phyloP scores from a whole-genome alignment of 176 grass and related monocot species.

The Cenchrus purpureus region DNA sequence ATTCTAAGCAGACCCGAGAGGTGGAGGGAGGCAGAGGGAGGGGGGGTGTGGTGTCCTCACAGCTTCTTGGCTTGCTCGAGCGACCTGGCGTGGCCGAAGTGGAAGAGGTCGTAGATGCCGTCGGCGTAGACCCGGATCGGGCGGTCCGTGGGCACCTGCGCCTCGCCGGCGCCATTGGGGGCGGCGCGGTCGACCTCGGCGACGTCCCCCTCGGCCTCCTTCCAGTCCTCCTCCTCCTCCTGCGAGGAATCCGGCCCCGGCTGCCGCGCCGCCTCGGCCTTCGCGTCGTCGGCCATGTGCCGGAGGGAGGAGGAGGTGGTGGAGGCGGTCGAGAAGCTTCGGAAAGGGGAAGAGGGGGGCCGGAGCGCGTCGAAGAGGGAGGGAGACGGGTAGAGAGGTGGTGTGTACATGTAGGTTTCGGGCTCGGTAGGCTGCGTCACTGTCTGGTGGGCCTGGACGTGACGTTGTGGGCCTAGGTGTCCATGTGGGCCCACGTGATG shows the following conservation, averaged over 20 bases:
- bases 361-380: background rate
- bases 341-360: background rate
- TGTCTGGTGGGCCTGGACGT: background rate
- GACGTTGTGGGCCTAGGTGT: background rate
- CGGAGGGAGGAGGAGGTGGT: background rate
- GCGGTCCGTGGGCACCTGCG: constrained; percentile 43
- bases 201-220: constrained; percentile 56
- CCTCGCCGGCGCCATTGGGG: constrained; percentile 18
- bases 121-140: constrained; percentile 88
- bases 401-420: constrained; percentile 23
- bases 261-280: constrained; percentile 29
- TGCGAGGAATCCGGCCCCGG: constrained; percentile 44
- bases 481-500: background rate
- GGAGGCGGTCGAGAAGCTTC: constrained; percentile 26
- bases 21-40: background rate
- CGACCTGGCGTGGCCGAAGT: constrained; percentile 86
- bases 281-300: constrained; percentile 57
- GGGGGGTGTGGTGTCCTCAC: constrained; percentile 39
- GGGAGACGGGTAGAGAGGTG: background rate
- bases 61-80: constrained; percentile 93
- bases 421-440: background rate
- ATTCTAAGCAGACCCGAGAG: background rate
- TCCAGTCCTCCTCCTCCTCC: constrained; percentile 66
- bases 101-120: constrained; percentile 94
- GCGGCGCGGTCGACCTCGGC: constrained; percentile 26